Evolutionary conservation across 306 rosid genomes (phyloP), one percentile per base, ranked within the genome.

Genomic region (Cicer pinnatifidum): DNA sequence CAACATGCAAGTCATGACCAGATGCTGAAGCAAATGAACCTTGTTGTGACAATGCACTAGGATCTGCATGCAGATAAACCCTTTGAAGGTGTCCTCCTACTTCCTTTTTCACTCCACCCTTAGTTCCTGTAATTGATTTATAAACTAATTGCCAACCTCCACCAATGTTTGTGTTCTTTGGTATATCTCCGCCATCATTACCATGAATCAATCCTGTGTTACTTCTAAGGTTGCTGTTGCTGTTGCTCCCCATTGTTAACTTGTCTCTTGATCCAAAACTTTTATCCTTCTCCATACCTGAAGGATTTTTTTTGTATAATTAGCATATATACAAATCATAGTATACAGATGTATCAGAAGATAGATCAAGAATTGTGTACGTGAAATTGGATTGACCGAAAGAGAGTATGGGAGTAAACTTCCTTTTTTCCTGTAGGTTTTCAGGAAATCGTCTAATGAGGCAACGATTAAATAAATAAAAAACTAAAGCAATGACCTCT

Each of bases 71-170:
- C 66, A 94, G 78, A 81, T 88, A 94, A 56, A 94, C 87, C 82
- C 97, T 87, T 82, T 89, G 88, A 35, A 87, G 75, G 35, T 28
- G 5, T 28, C 35, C 35, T 11, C 82, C 87, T 51, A 77, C 91
- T 58, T 85, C 87, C 9, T 72, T 84, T 23, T 88, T 88, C 61
- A 28, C 35, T 0, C 82, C 91, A 23, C 59, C 67, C 12, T 84
- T 87, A 67, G 73, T 85, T 16, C 58, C 80, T 72, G 80, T 91
- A 1, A 82, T 20, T 83, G 89, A 78, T 72, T 88, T 91, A 83
- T 91, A 94, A 8, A 87, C 96, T 78, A 94, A 82, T 40, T 91
- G 90, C 99, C 99, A 94, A 39, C 99, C 97, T 1, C 99, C 97
- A 41, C 99, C 99, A 76, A 94, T 94, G 68, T 82, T 84, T 33